These are phyloP conservation scores for Paxillus rubicundulus DNA, from an alignment of 768 basidiomycete genomes.

Conservation along the genomic window DNA sequence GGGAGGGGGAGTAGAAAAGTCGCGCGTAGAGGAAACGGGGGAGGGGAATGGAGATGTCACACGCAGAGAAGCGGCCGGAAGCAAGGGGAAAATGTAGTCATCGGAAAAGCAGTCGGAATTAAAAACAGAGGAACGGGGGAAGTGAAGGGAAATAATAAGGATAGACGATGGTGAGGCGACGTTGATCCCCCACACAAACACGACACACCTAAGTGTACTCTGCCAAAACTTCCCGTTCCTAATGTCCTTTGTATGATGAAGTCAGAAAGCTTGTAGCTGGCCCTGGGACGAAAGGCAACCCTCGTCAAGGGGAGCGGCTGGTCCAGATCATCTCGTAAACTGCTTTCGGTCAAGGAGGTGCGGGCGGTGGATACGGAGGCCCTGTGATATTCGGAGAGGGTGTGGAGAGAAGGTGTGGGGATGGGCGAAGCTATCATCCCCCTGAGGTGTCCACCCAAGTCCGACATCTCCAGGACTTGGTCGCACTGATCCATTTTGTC, in stretches of 20 bases:
- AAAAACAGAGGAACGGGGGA: neutral
- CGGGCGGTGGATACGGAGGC: slow-evolving; percentile 66
- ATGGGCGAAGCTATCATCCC: neutral
- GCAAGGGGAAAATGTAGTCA: neutral
- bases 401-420: slow-evolving; percentile 19
- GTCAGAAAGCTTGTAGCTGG: slow-evolving; percentile 68
- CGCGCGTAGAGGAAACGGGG: no score
- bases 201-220: slow-evolving; percentile 80
- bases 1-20: neutral
- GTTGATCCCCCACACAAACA: neutral
- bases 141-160: neutral
- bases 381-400: slow-evolving; percentile 50
- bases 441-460: no score
- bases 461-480: neutral
- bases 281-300: slow-evolving; percentile 50
- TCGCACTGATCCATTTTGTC: slow-evolving; percentile 5
- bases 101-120: neutral
- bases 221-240: slow-evolving; percentile 95
- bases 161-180: neutral
- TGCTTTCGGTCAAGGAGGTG: slow-evolving; percentile 56
- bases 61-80: no score
- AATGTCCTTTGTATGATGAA: slow-evolving; percentile 80
- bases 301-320: slow-evolving; percentile 35
- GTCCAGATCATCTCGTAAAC: slow-evolving; percentile 39
- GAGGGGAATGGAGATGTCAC: no score